Percentiles rank a stretch among this genome's conserved stretches.
Evolutionary conservation across 1,284 basidiomycete species (phyloP).

Genomic region (Malassezia vespertilionis): DNA sequence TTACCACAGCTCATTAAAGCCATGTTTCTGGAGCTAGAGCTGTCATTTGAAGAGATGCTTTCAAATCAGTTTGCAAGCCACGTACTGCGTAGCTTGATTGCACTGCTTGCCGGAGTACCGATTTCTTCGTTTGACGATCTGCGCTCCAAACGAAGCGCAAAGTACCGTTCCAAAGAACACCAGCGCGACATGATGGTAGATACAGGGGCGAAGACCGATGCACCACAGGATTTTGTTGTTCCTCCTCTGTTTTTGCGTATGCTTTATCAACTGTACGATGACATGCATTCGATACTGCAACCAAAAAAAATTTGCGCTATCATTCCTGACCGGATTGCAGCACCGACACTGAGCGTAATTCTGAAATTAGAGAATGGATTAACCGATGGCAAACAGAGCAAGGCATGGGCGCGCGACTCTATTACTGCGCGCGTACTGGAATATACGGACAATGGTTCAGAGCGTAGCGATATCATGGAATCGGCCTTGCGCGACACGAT

Average conservation of each 20-base stretch:
- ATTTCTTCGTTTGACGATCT: slow-evolving; percentile 18
- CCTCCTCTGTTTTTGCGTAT: slow-evolving; percentile 16
- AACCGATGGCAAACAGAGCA: not conserved
- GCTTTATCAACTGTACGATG: slow-evolving; percentile 6
- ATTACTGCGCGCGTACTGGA: slow-evolving; percentile 26
- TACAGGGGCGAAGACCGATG: not conserved
- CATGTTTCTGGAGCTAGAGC: slow-evolving; percentile 14
- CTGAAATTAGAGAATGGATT: slow-evolving; percentile 21
- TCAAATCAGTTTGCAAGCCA: slow-evolving; percentile 11
- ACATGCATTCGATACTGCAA: slow-evolving; percentile 11
- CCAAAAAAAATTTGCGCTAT: slow-evolving; percentile 18
- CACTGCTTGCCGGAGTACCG: slow-evolving; percentile 27
- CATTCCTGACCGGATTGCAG: slow-evolving; percentile 25
- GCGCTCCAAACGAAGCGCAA: slow-evolving; percentile 31
- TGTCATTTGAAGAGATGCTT: slow-evolving; percentile 2
- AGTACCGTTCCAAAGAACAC: slow-evolving; percentile 29
- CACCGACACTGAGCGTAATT: slow-evolving; percentile 32
- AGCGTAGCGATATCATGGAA: slow-evolving; percentile 30
- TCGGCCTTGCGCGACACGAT: slow-evolving; percentile 36
- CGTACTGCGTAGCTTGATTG: slow-evolving; percentile 6
- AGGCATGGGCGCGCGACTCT: slow-evolving; percentile 13
- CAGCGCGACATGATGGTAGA: slow-evolving; percentile 16
- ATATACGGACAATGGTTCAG: not conserved
- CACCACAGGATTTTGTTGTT: slow-evolving; percentile 13
- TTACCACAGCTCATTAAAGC: slow-evolving; percentile 6